A percentile compares a stretch with the other conserved stretches of the same genome.
Conservation (phyloP, 1,139 yeast species). For the Lodderomyces metapsilosis region DNA sequence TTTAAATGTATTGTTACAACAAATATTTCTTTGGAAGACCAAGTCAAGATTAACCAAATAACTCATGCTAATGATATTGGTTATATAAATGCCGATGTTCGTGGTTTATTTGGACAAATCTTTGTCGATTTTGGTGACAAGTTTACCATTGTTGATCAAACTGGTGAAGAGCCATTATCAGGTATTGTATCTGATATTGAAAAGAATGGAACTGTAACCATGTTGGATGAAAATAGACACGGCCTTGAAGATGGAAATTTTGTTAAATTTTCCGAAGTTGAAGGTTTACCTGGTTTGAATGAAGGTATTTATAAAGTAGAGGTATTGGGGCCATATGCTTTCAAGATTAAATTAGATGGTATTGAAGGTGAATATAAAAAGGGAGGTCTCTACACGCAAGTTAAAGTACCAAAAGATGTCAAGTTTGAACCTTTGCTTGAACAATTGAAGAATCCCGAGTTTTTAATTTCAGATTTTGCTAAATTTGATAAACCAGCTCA, state of each 20-base stretch:
- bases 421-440: conserved; percentile 62
- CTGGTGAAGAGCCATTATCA: conserved; percentile 87
- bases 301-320: conserved; percentile 76
- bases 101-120: conserved; percentile 85
- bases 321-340: conserved; percentile 93
- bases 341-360: conserved; percentile 60
- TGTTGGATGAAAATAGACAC: conserved; percentile 89
- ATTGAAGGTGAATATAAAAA: conserved; percentile 62
- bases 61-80: conserved; percentile 75
- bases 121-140: conserved; percentile 88
- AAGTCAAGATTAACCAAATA: conserved; percentile 68
- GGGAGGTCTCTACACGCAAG: conserved; percentile 93
- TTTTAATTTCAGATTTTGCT: conserved; percentile 80
- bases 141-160: conserved; percentile 78
- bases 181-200: conserved; percentile 92
- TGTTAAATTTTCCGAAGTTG: conserved; percentile 85
- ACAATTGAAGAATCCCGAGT: conserved; percentile 78
- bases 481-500: conserved; percentile 91
- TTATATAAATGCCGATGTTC: conserved; percentile 75
- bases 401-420: conserved; percentile 71
- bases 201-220: conserved; percentile 85
- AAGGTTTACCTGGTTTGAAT: conserved; percentile 67
- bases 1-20: conserved; percentile 86
- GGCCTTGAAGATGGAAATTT: conserved; percentile 90
- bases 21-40: conserved; percentile 71